Conservation (phyloP, 805 yeast genomes). For the Candida maltosa region DNA sequence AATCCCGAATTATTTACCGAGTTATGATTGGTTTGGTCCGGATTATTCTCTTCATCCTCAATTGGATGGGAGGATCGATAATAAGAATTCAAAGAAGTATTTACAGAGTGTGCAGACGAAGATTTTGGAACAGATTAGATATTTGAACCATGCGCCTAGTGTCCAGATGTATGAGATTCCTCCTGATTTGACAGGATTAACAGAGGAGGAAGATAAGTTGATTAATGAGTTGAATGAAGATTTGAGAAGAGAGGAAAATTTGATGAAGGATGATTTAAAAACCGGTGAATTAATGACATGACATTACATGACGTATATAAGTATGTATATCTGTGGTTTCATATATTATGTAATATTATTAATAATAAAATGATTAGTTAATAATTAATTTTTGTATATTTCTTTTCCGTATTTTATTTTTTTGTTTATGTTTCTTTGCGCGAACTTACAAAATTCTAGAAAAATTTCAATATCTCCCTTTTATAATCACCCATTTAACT, state of each 20-base stretch:
- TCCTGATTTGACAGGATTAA: constrained; percentile 51
- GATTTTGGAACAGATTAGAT: constrained; percentile 76
- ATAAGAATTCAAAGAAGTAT: constrained; percentile 79
- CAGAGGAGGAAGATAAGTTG: constrained; percentile 39
- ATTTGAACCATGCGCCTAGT: constrained; percentile 86
- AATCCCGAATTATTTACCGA: constrained; percentile 68
- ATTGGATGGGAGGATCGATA: constrained; percentile 60
- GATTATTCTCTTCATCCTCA: constrained; percentile 86
- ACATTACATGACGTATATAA: background rate
- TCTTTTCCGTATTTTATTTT: too few relatives aligned
- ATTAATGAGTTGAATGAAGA: constrained; percentile 37
- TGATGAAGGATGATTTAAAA: constrained; percentile 21
- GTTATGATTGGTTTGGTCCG: constrained; percentile 82
- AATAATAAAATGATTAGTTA: too few relatives aligned
- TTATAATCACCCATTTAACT: too few relatives aligned
- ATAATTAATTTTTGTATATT: too few relatives aligned
- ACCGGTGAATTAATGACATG: constrained; percentile 4
- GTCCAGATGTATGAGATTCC: constrained; percentile 91
- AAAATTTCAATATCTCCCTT: too few relatives aligned
- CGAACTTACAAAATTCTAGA: too few relatives aligned
- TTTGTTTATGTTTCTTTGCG: too few relatives aligned
- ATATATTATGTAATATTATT: too few relatives aligned
- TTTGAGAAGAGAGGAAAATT: constrained; percentile 12
- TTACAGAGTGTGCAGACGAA: constrained; percentile 75
- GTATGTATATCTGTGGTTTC: too few relatives aligned